Evolutionary conservation across 495 filamentous ascomycete species (phyloP), one percentile per base, ranked within the genome.

Genomic region (Aspergillus funiculosus): DNA sequence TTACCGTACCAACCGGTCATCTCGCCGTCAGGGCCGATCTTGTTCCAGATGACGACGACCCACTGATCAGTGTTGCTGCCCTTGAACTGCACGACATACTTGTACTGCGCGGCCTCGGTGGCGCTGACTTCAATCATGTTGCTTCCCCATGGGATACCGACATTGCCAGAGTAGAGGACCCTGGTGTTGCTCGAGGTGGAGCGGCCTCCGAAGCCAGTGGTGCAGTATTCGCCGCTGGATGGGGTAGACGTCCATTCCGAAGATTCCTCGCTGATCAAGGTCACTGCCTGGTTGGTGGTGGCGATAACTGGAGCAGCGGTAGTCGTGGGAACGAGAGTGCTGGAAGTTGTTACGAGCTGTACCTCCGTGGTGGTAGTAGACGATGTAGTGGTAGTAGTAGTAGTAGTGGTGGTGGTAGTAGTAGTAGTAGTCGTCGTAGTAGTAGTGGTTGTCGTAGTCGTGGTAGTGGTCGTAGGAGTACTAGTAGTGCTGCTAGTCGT

Each of bases 1-100:
- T 67, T 49, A 5, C 61, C 64, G 41, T 75, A 74, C 58, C 67
- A 76, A n/a, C 73, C 66, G 28, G 59, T 54, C 49, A 72, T 50
- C 19, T 63, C 57, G 8, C 58, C 62, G 38, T 72, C 67, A 0
- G 63, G 61, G 2, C 67, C 74, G 42, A 67, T 49, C 56, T 79
- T 80, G 63, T 79, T 76, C 77, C 77, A 80, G 54, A 79, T 38
- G 8, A 59, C 59, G 25, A 77, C 63, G 5, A 63, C 71, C 60
- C 71, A 72, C 35, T 32, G 22, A 30, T 39, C 50, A 5, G 46
- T 51, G 36, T 63, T 60, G 26, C 56, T 49, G 29, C 73, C 72
- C 22, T 38, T 54, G 55, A 78, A 70, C 25, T 64, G 63, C 25
- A 60, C 64, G 17, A 75, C 73, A 60, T 75, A 79, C 19, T 74